Conservation (phyloP, 179 eudicot genomes). For the Nepenthes alata region DNA sequence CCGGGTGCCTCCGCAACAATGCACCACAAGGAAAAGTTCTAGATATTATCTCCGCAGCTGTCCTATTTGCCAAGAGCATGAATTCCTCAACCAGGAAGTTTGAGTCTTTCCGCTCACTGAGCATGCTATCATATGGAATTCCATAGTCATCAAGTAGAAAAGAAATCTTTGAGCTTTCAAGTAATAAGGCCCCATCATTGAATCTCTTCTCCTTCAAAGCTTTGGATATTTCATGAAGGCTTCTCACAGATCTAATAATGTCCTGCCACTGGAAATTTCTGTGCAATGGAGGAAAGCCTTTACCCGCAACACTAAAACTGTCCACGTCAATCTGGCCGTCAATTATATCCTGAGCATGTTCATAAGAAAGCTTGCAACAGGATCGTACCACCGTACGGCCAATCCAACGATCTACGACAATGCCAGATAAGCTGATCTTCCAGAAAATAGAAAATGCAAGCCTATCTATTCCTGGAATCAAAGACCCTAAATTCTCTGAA, state of each 20-base stretch:
- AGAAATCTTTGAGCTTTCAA: slow-evolving; percentile 57
- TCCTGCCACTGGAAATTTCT: slow-evolving; percentile 61
- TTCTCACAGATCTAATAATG: slow-evolving; percentile 35
- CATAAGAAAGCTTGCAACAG: slow-evolving; percentile 91
- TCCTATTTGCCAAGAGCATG: slow-evolving; percentile 88
- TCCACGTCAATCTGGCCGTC: slow-evolving; percentile 33
- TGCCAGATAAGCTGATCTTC: slow-evolving; percentile 57
- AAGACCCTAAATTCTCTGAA: slow-evolving; percentile 73
- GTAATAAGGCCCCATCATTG: slow-evolving; percentile 54
- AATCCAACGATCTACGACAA: slow-evolving; percentile 66
- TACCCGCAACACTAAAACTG: slow-evolving; percentile 13
- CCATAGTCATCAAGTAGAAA: slow-evolving; percentile 74
- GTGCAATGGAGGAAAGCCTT: slow-evolving; percentile 38
- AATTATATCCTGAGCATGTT: slow-evolving; percentile 74
- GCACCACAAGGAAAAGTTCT: slow-evolving; percentile 68
- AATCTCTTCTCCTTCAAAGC: slow-evolving; percentile 54
- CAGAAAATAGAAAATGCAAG: slow-evolving; percentile 82
- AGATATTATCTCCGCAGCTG: slow-evolving; percentile 75
- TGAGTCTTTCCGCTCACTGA: slow-evolving; percentile 46
- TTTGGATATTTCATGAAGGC: slow-evolving; percentile 45
- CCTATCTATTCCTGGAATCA: slow-evolving; percentile 79
- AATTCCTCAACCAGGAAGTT: slow-evolving; percentile 80
- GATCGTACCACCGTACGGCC: slow-evolving; percentile 75
- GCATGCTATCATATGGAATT: slow-evolving; percentile 61
- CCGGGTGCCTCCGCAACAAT: slow-evolving; percentile 78